Percentiles rank a stretch among this genome's conserved stretches.
These are phyloP conservation scores for Euphorbia schlechtendalii DNA, from an alignment of 441 rosid species.

Conservation along the genomic window DNA sequence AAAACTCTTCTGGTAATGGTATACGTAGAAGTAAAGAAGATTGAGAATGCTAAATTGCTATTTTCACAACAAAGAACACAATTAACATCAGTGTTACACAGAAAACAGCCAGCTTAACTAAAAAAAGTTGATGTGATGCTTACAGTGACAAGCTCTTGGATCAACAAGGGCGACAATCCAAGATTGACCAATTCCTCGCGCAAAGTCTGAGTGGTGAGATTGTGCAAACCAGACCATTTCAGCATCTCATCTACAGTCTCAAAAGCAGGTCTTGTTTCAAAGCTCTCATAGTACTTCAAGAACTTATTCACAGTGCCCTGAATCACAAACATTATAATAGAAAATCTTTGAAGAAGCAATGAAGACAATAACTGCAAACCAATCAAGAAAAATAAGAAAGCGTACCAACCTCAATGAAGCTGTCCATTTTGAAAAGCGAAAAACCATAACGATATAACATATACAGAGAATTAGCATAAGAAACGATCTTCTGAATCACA, in stretches of 20 bases:
- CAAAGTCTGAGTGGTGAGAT: constrained; percentile 60
- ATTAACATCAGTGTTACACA: neutral
- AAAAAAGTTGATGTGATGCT: constrained; percentile 16
- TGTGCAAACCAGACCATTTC: constrained; percentile 68
- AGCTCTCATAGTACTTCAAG: constrained; percentile 62
- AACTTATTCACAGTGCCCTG: constrained; percentile 52
- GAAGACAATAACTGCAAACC: neutral
- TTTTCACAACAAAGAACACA: neutral
- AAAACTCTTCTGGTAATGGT: neutral
- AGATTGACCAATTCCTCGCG: constrained; percentile 39
- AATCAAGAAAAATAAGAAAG: neutral
- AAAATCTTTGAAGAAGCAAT: neutral
- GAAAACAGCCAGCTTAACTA: neutral
- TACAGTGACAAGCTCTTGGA: constrained; percentile 68
- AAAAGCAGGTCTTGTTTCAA: constrained; percentile 60
- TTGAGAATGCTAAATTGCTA: too few species aligned
- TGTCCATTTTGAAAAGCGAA: constrained; percentile 62
- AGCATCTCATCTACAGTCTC: constrained; percentile 81
- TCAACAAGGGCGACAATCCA: constrained; percentile 51
- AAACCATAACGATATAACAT: constrained; percentile 62
- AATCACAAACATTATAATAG: constrained; percentile 15
- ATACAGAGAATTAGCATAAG: constrained; percentile 47
- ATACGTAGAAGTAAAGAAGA: neutral
- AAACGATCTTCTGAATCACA: constrained; percentile 46
- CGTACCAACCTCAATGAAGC: constrained; percentile 49